Evolutionary conservation across 495 filamentous ascomycete species (phyloP), one percentile per base, ranked within the genome.

Genomic region (Recurvomyces mirabilis): DNA sequence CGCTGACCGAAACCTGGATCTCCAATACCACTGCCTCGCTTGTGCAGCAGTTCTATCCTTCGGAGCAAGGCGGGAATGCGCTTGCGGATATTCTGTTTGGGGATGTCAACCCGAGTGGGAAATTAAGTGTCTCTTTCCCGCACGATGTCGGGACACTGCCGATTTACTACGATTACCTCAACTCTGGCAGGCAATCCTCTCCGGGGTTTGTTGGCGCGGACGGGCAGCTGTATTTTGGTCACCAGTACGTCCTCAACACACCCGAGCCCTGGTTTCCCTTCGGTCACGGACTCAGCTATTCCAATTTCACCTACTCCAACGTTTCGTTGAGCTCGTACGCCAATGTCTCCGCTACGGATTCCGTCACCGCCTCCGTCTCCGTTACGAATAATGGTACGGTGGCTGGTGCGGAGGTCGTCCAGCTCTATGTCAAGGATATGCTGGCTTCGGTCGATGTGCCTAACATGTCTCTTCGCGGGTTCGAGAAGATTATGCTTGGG

Each of bases 401-500:
- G 0, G 69, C 70, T 6, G 84, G 86, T 5, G 75, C 81, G 0
- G 86, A 94, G 61, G 77, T 78, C 12, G 76, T 89, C 12, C 85
- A 94, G 69, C 61, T 87, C 13, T 94, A 91, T 57, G 68, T 89
- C 30, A 59, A 63, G 65, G 70, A 59, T 29, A 38, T 57, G n/a
- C 42, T 59, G 10, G 35, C 56, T 10, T 41, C 29, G 2, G 48
- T 60, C 20, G 74, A 70, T 36, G 69, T 82, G 15, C 84, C 87
- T 3, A 73, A 81, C 40, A 83, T 86, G 46, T 81, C 87, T 58
- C 65, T 93, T 1, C 81, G 81, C 44, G 84, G 79, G 1, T 93
- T 94, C 59, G 73, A 77, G 49, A 93, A 91, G 62, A 79, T 91
- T 0, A 66, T 67, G 39, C 60, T 93, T 7, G 68, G 79, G 43